Base-by-base conservation (phyloP, 2,329 filamentous ascomycete species). In the Septoria petroselini region DNA sequence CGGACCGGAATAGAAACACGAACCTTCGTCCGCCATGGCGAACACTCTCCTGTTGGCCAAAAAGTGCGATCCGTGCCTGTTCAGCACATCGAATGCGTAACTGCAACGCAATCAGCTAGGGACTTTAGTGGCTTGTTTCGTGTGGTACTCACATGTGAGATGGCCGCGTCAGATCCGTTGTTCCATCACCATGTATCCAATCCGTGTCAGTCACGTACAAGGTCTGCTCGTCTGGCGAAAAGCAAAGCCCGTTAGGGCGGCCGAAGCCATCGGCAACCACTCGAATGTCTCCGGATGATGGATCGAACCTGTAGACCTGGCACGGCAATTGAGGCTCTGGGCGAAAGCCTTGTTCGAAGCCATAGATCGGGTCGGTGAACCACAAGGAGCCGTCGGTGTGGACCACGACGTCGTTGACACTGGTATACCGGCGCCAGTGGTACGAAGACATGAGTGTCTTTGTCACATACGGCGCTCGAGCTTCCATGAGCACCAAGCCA, bases 281-380 rank as follows among this genome's bases (percentile, higher is more conserved):
- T 1, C 73, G 71, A 3, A 83, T 65, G 1, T 76, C 74, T 0
- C 76, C 76, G 0, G 75, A 81, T 0, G 53, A 58, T 1, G 74
- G 72, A 37, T 79, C 73, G 38, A 77, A 76, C 2, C 79, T 73
- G 27, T 50, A 54, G 0, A 83, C 78, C 58, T 84, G 81, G 50
- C 76, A 77, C 3, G 71, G 77, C 8, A 83, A 61, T 0, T 73
- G 74, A 0, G 80, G 80, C 4, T 63, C 55, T 0, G 76, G 76
- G 0, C 81, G 72, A 58, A 84, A 83, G 18, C 78, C 71, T 59
- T 84, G 81, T 34, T 78, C 70, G 52, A 72, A 78, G 2, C 79
- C 82, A 55, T 84, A 84, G 6, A 75, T 71, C 0, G 78, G 76
- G 50, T 85, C 81, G 1, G 81, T 84, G 58, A 85, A 84, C 69